Conservation (phyloP, 2,329 filamentous ascomycete genomes). For the Plenodomus lindquistii region DNA sequence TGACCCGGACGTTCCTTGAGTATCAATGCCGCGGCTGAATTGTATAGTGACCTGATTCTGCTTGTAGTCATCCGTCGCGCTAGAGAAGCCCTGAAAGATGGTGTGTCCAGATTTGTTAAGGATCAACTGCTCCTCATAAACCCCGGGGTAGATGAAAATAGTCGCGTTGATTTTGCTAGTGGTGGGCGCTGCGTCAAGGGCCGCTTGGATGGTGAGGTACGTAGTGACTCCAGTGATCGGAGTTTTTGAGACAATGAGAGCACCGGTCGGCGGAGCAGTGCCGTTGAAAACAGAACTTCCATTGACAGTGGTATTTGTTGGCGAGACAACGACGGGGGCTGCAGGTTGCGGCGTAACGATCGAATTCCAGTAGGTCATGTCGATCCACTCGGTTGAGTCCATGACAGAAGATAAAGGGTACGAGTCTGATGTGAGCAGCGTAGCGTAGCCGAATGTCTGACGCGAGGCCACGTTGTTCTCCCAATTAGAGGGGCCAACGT, state of each 20-base stretch:
- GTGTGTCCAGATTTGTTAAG: constrained; percentile 46
- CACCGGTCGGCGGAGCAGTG: constrained; percentile 41
- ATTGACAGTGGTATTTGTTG: constrained; percentile 27
- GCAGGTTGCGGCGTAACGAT: constrained; percentile 41
- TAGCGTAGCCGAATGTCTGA: constrained; percentile 38
- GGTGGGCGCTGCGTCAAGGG: constrained; percentile 40
- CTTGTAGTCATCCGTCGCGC: constrained; percentile 42
- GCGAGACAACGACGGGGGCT: constrained; percentile 9
- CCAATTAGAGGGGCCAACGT: constrained; percentile 53
- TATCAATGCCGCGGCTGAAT: constrained; percentile 43
- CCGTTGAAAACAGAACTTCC: constrained; percentile 35
- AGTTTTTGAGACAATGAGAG: constrained; percentile 46
- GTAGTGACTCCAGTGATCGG: constrained; percentile 41
- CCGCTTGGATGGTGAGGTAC: constrained; percentile 44
- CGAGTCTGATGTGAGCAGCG: constrained; percentile 43
- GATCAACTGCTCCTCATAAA: constrained; percentile 46
- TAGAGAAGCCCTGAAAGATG: constrained; percentile 47
- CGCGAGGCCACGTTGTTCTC: constrained; percentile 43
- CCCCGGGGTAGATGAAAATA: constrained; percentile 48
- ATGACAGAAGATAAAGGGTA: constrained; percentile 40
- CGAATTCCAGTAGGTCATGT: constrained; percentile 45
- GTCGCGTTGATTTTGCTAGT: constrained; percentile 44
- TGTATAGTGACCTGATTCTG: constrained; percentile 45
- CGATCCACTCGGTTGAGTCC: constrained; percentile 46
- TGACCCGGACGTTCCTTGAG: constrained; percentile 38